These are phyloP conservation scores for Gigaspora rosea DNA, from an alignment of 192 early-diverging fungal genomes.

Conservation along the genomic window DNA sequence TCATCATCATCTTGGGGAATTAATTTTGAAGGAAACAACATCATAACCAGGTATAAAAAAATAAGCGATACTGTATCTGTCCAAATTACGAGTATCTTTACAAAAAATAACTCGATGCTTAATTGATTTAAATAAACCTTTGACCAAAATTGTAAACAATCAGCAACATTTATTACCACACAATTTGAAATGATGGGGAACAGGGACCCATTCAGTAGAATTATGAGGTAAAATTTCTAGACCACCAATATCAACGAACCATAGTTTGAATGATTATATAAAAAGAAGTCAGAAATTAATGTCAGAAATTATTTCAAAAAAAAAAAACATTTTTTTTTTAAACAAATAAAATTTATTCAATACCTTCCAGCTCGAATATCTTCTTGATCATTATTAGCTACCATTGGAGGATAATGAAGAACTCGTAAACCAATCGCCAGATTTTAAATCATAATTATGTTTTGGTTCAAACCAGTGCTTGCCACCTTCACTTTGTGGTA, in stretches of 20 bases:
- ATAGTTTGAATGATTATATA: slow-evolving; percentile 63
- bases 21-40: slow-evolving; percentile 42
- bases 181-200: slow-evolving; percentile 56
- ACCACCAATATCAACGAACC: slow-evolving; percentile 62
- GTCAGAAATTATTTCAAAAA: background rate
- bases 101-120: slow-evolving; percentile 61
- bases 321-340: background rate
- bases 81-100: slow-evolving; percentile 48
- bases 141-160: slow-evolving; percentile 69
- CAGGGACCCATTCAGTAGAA: slow-evolving; percentile 56
- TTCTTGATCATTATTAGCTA: slow-evolving; percentile 44
- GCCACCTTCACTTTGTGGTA: slow-evolving; percentile 59
- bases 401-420: slow-evolving; percentile 60
- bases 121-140: slow-evolving; percentile 60
- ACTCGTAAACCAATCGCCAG: slow-evolving; percentile 57
- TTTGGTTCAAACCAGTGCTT: slow-evolving; percentile 48
- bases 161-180: slow-evolving; percentile 64
- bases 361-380: slow-evolving; percentile 55
- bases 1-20: background rate
- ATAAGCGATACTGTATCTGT: slow-evolving; percentile 65
- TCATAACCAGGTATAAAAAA: slow-evolving; percentile 59
- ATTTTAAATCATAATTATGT: slow-evolving; percentile 49
- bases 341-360: background rate
- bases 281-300: background rate
- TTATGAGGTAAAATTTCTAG: slow-evolving; percentile 54